Percentiles rank a stretch among this genome's conserved stretches.
Conservation (phyloP, 2,329 filamentous ascomycete species). For the Nectriaceae sp. region DNA sequence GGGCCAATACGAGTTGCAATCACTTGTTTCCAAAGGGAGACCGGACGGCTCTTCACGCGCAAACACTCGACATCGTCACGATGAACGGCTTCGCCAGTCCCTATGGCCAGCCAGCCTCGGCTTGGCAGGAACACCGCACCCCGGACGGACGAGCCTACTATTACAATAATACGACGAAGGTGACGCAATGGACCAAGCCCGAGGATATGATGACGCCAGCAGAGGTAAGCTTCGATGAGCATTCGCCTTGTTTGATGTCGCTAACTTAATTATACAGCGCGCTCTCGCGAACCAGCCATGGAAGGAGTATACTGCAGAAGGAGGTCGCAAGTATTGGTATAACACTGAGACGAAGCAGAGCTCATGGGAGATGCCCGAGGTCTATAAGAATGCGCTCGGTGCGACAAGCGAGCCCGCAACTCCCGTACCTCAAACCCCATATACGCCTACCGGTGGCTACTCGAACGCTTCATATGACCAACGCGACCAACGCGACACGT, state of each 20-base stretch:
- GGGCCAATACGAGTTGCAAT: constrained; percentile 10
- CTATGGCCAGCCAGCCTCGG: constrained; percentile 50
- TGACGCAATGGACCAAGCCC: constrained; percentile 93
- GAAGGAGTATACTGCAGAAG: constrained; percentile 88
- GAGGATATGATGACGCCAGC: constrained; percentile 81
- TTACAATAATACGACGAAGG: constrained; percentile 83
- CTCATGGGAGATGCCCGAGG: constrained; percentile 91
- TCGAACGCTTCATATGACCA: constrained; percentile 39
- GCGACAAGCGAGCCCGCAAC: constrained; percentile 50
- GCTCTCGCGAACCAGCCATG: constrained; percentile 82
- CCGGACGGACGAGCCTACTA: constrained; percentile 87
- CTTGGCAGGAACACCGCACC: constrained; percentile 82
- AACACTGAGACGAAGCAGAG: constrained; percentile 90
- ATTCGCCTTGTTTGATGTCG: constrained; percentile 4
- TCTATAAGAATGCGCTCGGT: constrained; percentile 73
- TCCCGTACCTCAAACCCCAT: constrained; percentile 43
- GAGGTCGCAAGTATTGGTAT: constrained; percentile 93
- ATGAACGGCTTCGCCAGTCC: constrained; percentile 62
- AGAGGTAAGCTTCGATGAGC: constrained; percentile 64
- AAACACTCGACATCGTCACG: constrained; percentile 16
- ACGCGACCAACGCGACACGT: constrained; percentile 38
- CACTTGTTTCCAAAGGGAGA: not conserved
- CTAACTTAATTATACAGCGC: constrained; percentile 53
- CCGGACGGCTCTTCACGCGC: not conserved
- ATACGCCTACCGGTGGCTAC: constrained; percentile 42